Conservation (phyloP, 2,329 filamentous ascomycete genomes). For the Nigrospora oryzae region DNA sequence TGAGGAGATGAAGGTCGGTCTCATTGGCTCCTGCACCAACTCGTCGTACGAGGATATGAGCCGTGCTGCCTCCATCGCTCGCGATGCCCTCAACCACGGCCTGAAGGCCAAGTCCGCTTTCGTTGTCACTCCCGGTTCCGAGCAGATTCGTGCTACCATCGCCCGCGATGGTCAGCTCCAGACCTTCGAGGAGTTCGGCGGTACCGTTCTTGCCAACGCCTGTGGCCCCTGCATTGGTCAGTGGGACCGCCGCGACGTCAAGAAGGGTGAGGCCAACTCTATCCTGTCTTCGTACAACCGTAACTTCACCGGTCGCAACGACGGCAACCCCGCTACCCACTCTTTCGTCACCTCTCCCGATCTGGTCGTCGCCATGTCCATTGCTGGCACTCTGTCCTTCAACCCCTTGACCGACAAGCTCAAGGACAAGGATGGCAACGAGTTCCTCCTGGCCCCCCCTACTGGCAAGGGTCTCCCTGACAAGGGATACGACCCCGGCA, state of each 20-base stretch:
- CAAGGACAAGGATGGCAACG: constrained; percentile 92
- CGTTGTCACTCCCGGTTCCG: constrained; percentile 91
- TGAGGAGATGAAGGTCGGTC: constrained; percentile 88
- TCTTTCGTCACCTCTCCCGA: constrained; percentile 90
- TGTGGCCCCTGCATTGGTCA: constrained; percentile 91
- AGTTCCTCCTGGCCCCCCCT: constrained; percentile 80
- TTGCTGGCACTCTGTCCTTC: constrained; percentile 82
- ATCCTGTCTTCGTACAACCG: constrained; percentile 99
- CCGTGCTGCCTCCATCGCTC: constrained; percentile 82
- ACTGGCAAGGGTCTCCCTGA: constrained; percentile 72
- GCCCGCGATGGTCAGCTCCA: constrained; percentile 82
- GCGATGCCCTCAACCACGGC: constrained; percentile 84
- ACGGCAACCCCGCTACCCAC: constrained; percentile 90
- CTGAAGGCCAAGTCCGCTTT: constrained; percentile 90
- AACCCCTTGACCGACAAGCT: constrained; percentile 90
- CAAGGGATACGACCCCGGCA: constrained; percentile 80
- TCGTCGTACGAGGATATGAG: constrained; percentile 81
- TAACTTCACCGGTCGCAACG: constrained; percentile 98
- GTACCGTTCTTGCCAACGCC: constrained; percentile 89
- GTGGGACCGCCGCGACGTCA: constrained; percentile 89
- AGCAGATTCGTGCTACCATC: constrained; percentile 93
- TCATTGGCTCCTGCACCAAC: constrained; percentile 99
- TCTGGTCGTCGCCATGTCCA: constrained; percentile 76
- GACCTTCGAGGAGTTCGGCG: constrained; percentile 94
- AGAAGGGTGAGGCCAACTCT: constrained; percentile 93